Base-by-base conservation (phyloP, 495 filamentous ascomycete species). In the Penicillium bovifimosum region DNA sequence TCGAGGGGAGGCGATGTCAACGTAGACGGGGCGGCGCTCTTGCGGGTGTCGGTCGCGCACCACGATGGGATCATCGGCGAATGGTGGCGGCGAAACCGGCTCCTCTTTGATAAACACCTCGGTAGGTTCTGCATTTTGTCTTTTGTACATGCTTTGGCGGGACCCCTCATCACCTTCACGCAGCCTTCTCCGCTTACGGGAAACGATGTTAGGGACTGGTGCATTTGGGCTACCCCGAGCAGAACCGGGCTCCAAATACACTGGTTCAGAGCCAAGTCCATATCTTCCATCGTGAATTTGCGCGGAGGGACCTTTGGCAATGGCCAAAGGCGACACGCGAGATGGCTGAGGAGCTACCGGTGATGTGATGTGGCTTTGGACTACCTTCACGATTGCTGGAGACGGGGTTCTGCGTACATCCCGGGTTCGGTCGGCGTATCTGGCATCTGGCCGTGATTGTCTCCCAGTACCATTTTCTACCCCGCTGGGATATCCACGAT, bases 321-420 rank as follows among this genome's bases (percentile, higher is more conserved):
- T 76, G 18, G 86, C 84, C 41, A 93, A 65, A 8, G 87, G 88
- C 16, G 90, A 91, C 17, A 93, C 86, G 56, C 87, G 82, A 29
- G 86, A 84, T 28, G 90, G 90, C 52, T 88, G 87, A 33, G 90
- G 90, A 41, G 90, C 90, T 56, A 86, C 72, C 24, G 90, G 89
- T 14, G 86, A 87, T 10, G 73, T 78, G 45, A 85, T 83, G 57
- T 83, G 79, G 58, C 83, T 85, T 52, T 74, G 73, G 48, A 83
- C 67, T 32, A 85, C 67, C 41, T 69, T 76, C 31, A 79, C 71
- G 41, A 71, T 59, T 16, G 60, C 44, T 20, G 64, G 65, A 9
- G 69, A 64, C 1, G 60, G 28, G 20, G 62, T 64, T 41, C 55
- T 53, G 33, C 61, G 66, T 28, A 51, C 26, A 33, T 62, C 55